These are phyloP conservation scores for Trypanosoma scelopori DNA, from an alignment of 208 protist species.

Conservation along the genomic window DNA sequence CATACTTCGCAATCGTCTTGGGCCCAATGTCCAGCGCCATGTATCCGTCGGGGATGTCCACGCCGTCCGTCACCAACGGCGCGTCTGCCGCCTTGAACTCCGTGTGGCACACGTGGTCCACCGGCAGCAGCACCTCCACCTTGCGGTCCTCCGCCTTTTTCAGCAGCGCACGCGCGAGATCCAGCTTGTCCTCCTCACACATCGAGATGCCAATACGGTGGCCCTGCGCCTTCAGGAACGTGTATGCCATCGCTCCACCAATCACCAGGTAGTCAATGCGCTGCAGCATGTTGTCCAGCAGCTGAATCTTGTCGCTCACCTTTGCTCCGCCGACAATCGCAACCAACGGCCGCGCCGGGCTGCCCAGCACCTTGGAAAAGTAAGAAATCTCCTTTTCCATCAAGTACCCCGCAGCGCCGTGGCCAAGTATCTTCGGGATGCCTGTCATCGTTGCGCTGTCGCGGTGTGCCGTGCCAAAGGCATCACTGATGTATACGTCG, in stretches of 20 bases:
- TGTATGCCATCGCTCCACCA: constrained; percentile 98
- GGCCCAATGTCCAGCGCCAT: constrained; percentile 97
- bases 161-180: constrained; percentile 87
- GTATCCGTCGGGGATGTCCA: constrained; percentile 80
- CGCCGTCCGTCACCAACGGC: constrained; percentile 64
- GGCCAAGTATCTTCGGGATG: constrained; percentile 78
- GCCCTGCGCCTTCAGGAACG: constrained; percentile 94
- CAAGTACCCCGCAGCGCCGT: constrained; percentile 96
- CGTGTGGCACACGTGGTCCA: constrained; percentile 96
- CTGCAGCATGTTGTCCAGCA: constrained; percentile 98
- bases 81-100: constrained; percentile 87
- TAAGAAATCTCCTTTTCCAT: constrained; percentile 99
- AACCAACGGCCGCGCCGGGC: constrained; percentile 88
- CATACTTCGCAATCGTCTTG: constrained; percentile 86
- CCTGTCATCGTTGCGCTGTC: constrained; percentile 94
- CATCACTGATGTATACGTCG: constrained; percentile 99
- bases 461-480: constrained; percentile 99
- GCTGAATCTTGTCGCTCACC: constrained; percentile 98
- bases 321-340: constrained; percentile 98
- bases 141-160: constrained; percentile 93
- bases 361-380: constrained; percentile 94
- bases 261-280: constrained; percentile 99
- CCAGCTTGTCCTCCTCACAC: constrained; percentile 91
- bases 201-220: constrained; percentile 94
- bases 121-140: constrained; percentile 96